Percentiles rank a stretch among this genome's conserved stretches.
phyloP scores from a whole-genome alignment of 2,329 filamentous ascomycete genomes.

The Ramularia endophylla region DNA sequence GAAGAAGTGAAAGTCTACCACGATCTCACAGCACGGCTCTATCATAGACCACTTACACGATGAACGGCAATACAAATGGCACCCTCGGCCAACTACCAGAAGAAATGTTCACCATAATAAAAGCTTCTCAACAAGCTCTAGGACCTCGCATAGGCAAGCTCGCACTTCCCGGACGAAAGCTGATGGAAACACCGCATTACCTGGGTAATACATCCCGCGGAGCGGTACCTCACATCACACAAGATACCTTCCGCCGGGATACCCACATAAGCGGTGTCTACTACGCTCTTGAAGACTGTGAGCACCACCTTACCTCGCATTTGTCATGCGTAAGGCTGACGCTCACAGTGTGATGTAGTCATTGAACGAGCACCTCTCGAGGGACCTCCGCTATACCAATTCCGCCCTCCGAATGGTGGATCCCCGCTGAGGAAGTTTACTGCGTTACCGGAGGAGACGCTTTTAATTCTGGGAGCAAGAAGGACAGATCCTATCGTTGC shows the following conservation, averaged over 20 bases:
- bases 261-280: conserved; percentile 66
- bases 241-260: conserved; percentile 67
- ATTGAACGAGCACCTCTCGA: conserved; percentile 52
- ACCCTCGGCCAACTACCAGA: conserved; percentile 13
- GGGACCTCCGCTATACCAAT: conserved; percentile 49
- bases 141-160: conserved; percentile 64
- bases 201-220: conserved; percentile 77
- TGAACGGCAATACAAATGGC: conserved; percentile 13
- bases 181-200: conserved; percentile 78
- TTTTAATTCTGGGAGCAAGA: conserved; percentile 70
- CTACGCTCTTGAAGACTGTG: conserved; percentile 88
- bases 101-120: conserved; percentile 44
- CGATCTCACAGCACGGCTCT: no score
- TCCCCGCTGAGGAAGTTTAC: conserved; percentile 71
- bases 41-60: not conserved
- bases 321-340: conserved; percentile 33
- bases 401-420: conserved; percentile 37
- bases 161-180: conserved; percentile 53
- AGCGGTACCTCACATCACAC: conserved; percentile 78
- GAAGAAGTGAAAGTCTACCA: no score
- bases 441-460: conserved; percentile 57
- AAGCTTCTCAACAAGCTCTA: conserved; percentile 29
- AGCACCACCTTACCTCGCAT: conserved; percentile 31
- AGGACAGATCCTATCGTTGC: conserved; percentile 68
- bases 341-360: conserved; percentile 45